Base-by-base conservation (phyloP, 179 eudicot genomes). In the Sideroxylon spinosum region DNA sequence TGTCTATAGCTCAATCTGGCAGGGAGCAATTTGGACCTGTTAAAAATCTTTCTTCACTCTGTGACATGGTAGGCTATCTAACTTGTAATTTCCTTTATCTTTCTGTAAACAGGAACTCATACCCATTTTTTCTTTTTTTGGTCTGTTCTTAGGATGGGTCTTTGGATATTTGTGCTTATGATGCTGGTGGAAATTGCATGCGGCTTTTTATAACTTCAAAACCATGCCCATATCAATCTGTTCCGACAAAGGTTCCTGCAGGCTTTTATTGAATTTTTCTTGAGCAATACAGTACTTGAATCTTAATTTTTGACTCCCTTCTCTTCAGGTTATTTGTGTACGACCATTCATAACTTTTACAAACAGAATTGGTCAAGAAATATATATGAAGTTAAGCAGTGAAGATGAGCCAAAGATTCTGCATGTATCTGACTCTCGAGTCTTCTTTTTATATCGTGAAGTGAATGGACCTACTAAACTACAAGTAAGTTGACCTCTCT, bases 281-380 rank as follows among this genome's bases (percentile, higher is more conserved):
- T 28, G 9, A 46, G 66, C 49, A 78, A 6, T 75, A 29, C 53
- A 22, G 20, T 17, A 9, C 57, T 48, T 61, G 16, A 9, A 53
- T 77, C 81, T 75, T 71, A 66, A 72, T 7, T 46, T 28, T 62
- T 71, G 11, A 19, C 29, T 48, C 50, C 50, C 62, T 46, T 73
- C 28, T 49, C 73, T 82, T 49, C 83, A 95, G 99, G 98, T 95
- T 20, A 90, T 95, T 74, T 82, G 88, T 61, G 78, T 95, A 72
- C 90, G 97, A 72, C 97, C 99, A 71, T 93, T 82, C 80, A 83
- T 93, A 85, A 95, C 97, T 32, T 95, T 95, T 87, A 95, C 98
- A 55, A 95, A 95, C 84, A 91, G 99, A 89, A 75, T 90, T 80
- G 99, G 99, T 80, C 85, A 89, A 82, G 86, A 89, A 79, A 70